Conservation (phyloP, 73 alveolate genomes). For the Breviolum minutum region DNA sequence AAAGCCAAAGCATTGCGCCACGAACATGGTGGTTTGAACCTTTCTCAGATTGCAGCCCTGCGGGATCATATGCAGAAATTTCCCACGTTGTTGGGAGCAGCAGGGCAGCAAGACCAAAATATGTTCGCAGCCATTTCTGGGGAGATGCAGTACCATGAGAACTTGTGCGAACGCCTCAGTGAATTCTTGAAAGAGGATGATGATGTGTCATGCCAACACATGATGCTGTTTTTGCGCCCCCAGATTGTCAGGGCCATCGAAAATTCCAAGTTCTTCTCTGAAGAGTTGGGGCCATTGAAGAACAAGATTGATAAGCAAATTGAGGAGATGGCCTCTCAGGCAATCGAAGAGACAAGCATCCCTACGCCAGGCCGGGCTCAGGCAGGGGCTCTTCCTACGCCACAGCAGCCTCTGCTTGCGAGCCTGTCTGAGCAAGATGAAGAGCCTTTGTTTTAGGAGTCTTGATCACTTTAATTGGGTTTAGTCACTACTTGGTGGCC, state of each 20-base stretch:
- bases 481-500: no score
- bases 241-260: constrained; percentile 16
- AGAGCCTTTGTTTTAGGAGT: background rate
- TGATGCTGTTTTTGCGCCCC: background rate
- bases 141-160: constrained; percentile 11
- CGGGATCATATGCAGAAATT: constrained; percentile 79
- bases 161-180: background rate
- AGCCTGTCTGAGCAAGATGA: background rate
- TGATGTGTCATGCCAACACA: background rate
- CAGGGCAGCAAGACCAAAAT: background rate
- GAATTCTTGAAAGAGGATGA: constrained; percentile 57
- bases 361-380: background rate
- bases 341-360: background rate
- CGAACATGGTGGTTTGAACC: constrained; percentile 20
- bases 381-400: background rate
- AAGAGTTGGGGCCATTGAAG: background rate
- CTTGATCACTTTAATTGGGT: no score
- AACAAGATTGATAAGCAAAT: background rate
- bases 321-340: background rate
- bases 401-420: background rate
- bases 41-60: constrained; percentile 12
- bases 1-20: background rate
- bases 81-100: constrained; percentile 33
- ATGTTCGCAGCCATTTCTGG: constrained; percentile 21
- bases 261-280: constrained; percentile 39